A percentile compares a stretch with the other conserved stretches of the same genome.
Evolutionary conservation across 768 basidiomycete species (phyloP).

Genomic region (Suillus bovinus): DNA sequence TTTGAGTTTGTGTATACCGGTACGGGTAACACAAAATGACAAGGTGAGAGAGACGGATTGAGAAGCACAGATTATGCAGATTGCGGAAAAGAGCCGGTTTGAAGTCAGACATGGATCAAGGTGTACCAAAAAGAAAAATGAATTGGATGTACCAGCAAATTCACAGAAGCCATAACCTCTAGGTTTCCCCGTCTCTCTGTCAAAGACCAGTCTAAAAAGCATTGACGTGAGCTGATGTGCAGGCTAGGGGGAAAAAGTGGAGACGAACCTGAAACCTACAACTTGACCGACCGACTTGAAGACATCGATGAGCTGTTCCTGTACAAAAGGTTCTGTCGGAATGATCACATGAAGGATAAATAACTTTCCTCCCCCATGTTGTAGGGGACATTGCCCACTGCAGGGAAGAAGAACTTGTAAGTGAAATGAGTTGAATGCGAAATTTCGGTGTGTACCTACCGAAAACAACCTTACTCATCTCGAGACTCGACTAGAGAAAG

Average conservation of each 20-base stretch:
- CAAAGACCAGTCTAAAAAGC: conserved; percentile 71
- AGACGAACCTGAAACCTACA: conserved; percentile 76
- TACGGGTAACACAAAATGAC: conserved; percentile 10
- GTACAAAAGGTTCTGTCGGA: conserved; percentile 2
- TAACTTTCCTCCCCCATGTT: conserved; percentile 73
- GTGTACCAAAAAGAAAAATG: conserved; percentile 23
- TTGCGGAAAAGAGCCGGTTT: conserved; percentile 25
- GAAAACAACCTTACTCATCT: conserved; percentile 73
- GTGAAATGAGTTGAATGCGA: not conserved
- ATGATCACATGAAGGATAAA: conserved; percentile 8
- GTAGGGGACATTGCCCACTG: conserved; percentile 89
- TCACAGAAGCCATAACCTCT: conserved; percentile 94
- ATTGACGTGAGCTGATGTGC: conserved; percentile 5
- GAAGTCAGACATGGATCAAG: conserved; percentile 39
- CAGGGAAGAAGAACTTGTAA: conserved; percentile 6
- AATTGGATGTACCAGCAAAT: conserved; percentile 74
- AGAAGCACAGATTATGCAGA: conserved; percentile 9
- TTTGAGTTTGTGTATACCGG: not conserved
- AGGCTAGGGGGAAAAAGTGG: not conserved
- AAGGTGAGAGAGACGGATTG: conserved; percentile 13
- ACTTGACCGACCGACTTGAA: conserved; percentile 90
- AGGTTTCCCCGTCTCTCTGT: conserved; percentile 92
- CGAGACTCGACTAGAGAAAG: not conserved
- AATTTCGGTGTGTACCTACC: conserved; percentile 42
- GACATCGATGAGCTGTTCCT: conserved; percentile 84